Percentiles rank a stretch among this genome's conserved stretches.
Evolutionary conservation across 179 eudicot genomes (phyloP).

Genomic region (Silene vulgaris): DNA sequence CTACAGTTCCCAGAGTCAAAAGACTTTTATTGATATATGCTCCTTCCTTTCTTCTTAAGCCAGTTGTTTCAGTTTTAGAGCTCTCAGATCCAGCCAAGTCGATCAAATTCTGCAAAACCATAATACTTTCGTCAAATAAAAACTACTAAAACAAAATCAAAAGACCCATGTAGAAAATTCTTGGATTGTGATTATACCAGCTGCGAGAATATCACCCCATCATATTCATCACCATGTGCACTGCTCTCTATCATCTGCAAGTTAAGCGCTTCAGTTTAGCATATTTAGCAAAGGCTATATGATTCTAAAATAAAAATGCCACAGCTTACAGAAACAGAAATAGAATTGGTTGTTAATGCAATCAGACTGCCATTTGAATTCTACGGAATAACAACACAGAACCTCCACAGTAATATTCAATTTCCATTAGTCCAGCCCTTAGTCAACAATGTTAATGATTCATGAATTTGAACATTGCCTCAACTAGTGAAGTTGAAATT

Average conservation of each 20-base stretch:
- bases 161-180: not conserved
- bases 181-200: constrained; percentile 45
- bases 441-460: not conserved
- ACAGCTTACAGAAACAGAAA: not conserved
- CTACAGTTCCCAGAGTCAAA: constrained; percentile 77
- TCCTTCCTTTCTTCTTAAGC: constrained; percentile 74
- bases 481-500: not conserved
- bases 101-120: constrained; percentile 56
- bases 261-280: constrained; percentile 12
- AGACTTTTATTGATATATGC: constrained; percentile 76
- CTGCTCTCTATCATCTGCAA: constrained; percentile 95
- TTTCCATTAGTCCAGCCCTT: not conserved
- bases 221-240: constrained; percentile 93
- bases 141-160: not conserved
- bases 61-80: constrained; percentile 76
- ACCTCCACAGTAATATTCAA: not conserved
- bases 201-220: constrained; percentile 95
- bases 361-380: not conserved
- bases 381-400: not conserved
- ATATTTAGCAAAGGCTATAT: not conserved
- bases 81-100: constrained; percentile 92
- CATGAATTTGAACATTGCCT: not conserved
- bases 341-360: not conserved
- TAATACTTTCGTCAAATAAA: constrained; percentile 3
- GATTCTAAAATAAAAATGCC: not conserved